Evolutionary conservation across 2,329 filamentous ascomycete genomes (phyloP), one percentile per base, ranked within the genome.

Genomic region (Ceratocystiopsis minuta): DNA sequence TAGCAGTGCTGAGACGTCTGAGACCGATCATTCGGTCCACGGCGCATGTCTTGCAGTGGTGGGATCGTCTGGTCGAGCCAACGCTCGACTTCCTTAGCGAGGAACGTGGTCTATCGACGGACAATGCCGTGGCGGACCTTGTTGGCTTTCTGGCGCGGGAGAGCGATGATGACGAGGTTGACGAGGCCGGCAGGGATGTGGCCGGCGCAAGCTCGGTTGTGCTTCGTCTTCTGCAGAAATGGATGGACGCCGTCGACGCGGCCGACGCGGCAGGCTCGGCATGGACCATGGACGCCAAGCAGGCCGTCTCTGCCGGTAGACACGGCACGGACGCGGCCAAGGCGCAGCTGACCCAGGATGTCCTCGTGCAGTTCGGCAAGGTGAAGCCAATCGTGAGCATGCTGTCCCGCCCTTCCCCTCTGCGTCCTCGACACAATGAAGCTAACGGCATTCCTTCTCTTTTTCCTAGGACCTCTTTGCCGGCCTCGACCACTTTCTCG

Each of bases 381-480:
- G 78, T 71, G 54, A 72, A 72, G 50, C 80, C 83, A 31, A 80
- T n/a, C n/a, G 64, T 55, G 63, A n/a, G n/a, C n/a, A n/a, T n/a
- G n/a, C n/a, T n/a, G n/a, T n/a, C n/a, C n/a, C 62, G 46, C 34
- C 47, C 35, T 24, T 14, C 2, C 14, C 10, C 13, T 6, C 3
- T 32, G 4, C 32, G 17, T 16, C 11, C 18, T 36, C 14, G 15
- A 31, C 12, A n/a, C 36, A n/a, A n/a, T n/a, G n/a, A n/a, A n/a
- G 18, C 33, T 45, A 16, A 45, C 34, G 9, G 4, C 6, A 6
- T 43, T 50, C 2, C 48, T 68, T n/a, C n/a, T n/a, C n/a, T n/a
- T n/a, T n/a, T n/a, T n/a, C n/a, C n/a, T n/a, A n/a, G n/a, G n/a
- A 78, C 45, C 72, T 88, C 41, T 72, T 88, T 53, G 62, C 63